These are phyloP conservation scores for Lolium multiflorum DNA, from an alignment of 176 grass and related monocot species.

Conservation along the genomic window DNA sequence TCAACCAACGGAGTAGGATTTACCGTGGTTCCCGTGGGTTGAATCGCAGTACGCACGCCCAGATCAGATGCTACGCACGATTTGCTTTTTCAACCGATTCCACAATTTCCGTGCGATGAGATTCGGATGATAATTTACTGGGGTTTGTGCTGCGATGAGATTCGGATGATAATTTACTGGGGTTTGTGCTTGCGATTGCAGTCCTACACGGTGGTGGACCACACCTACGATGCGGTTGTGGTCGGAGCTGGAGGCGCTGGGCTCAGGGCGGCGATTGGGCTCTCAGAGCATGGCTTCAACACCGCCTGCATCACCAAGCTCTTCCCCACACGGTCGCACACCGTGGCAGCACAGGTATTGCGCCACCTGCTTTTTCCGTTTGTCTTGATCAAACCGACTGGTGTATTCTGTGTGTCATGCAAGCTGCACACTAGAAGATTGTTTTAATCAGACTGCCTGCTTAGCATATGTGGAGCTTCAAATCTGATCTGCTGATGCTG, in stretches of 20 bases:
- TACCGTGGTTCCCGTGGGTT: not conserved
- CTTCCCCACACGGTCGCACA: constrained; percentile 92
- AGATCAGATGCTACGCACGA: constrained; percentile 56
- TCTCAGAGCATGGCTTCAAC: constrained; percentile 94
- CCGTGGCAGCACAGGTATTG: constrained; percentile 80
- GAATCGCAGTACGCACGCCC: constrained; percentile 41
- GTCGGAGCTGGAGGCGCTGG: constrained; percentile 92
- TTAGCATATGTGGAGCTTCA: not conserved
- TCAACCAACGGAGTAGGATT: not conserved
- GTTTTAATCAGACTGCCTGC: not conserved
- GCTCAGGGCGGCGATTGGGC: constrained; percentile 86
- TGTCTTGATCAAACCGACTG: not conserved
- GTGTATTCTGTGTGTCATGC: not conserved
- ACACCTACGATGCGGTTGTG: constrained; percentile 89
- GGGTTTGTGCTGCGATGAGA: not conserved
- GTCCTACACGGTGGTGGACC: constrained; percentile 89
- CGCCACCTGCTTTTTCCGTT: not conserved
- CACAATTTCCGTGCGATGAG: not conserved
- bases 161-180: not conserved
- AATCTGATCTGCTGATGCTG: not conserved
- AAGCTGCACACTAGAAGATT: not conserved
- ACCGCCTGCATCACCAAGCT: constrained; percentile 97
- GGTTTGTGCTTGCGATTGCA: constrained; percentile 7
- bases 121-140: not conserved
- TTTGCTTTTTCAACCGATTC: not conserved